These are phyloP conservation scores for Taphrina communis DNA, from an alignment of 1,139 yeast genomes.

Conservation along the genomic window DNA sequence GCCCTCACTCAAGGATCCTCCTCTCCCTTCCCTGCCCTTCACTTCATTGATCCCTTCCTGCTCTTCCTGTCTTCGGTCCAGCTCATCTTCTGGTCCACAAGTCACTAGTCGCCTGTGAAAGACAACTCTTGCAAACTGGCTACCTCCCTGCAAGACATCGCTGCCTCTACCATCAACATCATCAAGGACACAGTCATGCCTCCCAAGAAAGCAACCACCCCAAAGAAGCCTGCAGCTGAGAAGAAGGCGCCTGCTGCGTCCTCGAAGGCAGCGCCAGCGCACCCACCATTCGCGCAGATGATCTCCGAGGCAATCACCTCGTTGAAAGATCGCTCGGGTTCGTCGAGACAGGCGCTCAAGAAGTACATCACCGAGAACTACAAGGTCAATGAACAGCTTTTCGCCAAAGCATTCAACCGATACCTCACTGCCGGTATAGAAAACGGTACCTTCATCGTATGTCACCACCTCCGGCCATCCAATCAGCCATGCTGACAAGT, in stretches of 20 bases:
- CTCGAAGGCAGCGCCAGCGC: constrained; percentile 25
- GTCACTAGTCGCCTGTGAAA: not conserved
- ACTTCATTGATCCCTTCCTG: not conserved
- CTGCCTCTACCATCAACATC: constrained; percentile 26
- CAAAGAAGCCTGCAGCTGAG: constrained; percentile 28
- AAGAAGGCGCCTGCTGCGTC: constrained; percentile 26
- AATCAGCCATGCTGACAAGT: no score
- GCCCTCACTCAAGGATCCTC: constrained; percentile 16
- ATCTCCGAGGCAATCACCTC: constrained; percentile 39
- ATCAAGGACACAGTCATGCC: constrained; percentile 39
- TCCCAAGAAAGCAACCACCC: constrained; percentile 25
- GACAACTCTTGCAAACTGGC: constrained; percentile 8
- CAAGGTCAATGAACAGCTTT: constrained; percentile 65
- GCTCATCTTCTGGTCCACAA: not conserved
- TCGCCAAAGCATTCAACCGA: constrained; percentile 75
- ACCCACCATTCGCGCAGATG: constrained; percentile 38
- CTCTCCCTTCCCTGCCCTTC: not conserved
- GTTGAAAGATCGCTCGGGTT: constrained; percentile 38
- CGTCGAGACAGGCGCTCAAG: constrained; percentile 73
- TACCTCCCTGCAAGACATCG: constrained; percentile 21
- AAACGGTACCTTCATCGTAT: constrained; percentile 77
- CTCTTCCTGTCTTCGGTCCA: constrained; percentile 1
- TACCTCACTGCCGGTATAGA: constrained; percentile 84
- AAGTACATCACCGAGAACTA: constrained; percentile 70
- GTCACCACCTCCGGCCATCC: constrained; percentile 50